Percentiles rank a stretch among this genome's conserved stretches.
Conservation (phyloP, 2,329 filamentous ascomycete genomes). For the Aspergillus oerlinghausenensis region DNA sequence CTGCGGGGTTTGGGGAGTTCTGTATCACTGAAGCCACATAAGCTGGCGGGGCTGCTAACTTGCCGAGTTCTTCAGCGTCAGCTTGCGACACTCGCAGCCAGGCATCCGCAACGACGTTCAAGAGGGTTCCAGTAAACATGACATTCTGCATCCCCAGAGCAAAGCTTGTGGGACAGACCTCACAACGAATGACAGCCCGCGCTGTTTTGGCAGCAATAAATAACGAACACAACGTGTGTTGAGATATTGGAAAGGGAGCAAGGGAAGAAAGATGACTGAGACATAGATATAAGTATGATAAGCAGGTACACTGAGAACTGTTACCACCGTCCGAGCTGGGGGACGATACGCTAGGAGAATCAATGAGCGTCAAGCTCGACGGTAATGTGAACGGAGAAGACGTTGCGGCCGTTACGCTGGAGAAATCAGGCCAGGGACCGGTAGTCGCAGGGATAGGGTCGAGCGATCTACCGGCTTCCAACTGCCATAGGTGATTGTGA, state of each 20-base stretch:
- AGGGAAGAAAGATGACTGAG: conserved; percentile 40
- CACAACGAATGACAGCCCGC: conserved; percentile 39
- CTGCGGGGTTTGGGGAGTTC: conserved; percentile 21
- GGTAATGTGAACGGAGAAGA: conserved; percentile 23
- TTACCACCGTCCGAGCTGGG: conserved; percentile 17
- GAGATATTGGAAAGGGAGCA: conserved; percentile 39
- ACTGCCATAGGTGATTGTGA: conserved; percentile 22
- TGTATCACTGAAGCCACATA: conserved; percentile 25
- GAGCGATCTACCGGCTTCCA: conserved; percentile 18
- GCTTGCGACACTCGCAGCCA: conserved; percentile 40
- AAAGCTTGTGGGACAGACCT: conserved; percentile 38
- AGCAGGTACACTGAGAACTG: conserved; percentile 32
- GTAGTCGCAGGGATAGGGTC: conserved; percentile 25
- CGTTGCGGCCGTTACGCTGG: conserved; percentile 30
- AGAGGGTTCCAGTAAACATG: conserved; percentile 42
- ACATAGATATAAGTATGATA: conserved; percentile 42
- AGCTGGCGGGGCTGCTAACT: conserved; percentile 28
- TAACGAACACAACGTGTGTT: conserved; percentile 41
- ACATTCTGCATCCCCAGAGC: conserved; percentile 43
- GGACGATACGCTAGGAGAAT: conserved; percentile 20
- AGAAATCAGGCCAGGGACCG: conserved; percentile 41
- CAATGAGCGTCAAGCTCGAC: conserved; percentile 16
- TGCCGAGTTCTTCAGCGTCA: conserved; percentile 34
- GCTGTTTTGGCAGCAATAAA: conserved; percentile 41
- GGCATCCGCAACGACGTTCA: conserved; percentile 42